Conservation (phyloP, 352 stramenopile genomes). For the Globisporangium paddicum region DNA sequence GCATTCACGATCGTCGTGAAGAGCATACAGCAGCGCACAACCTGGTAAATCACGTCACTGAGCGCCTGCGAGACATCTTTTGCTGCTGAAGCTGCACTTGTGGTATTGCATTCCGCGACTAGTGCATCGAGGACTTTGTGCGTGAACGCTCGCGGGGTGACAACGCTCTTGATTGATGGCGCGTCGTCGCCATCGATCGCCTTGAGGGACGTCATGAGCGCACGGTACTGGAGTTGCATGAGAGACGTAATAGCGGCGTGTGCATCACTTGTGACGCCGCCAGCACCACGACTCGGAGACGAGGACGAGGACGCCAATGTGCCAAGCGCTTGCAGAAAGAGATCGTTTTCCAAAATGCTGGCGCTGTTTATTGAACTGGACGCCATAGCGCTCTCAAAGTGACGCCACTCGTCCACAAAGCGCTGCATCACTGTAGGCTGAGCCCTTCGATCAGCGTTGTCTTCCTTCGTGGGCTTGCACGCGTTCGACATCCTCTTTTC, state of each 20-base stretch:
- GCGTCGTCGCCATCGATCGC: constrained; percentile 1
- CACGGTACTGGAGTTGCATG: constrained; percentile 13
- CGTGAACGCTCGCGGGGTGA: constrained; percentile 5
- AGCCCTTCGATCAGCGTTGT: neutral
- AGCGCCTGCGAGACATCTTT: neutral
- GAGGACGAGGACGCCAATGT: neutral
- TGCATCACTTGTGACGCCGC: neutral
- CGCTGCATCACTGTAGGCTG: neutral
- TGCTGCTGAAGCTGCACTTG: neutral
- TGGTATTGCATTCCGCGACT: constrained; percentile 2
- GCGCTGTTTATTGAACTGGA: neutral
- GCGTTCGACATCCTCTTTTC: neutral
- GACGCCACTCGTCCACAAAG: constrained; percentile 5
- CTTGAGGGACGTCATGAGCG: constrained; percentile 8
- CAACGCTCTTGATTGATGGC: constrained; percentile 4
- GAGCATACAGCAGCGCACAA: constrained; percentile 58
- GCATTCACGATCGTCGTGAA: constrained; percentile 53
- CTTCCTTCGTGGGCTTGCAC: neutral
- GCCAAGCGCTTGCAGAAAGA: neutral
- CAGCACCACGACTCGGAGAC: neutral
- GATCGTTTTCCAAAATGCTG: constrained; percentile 1
- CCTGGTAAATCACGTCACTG: constrained; percentile 46
- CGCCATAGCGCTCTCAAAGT: neutral
- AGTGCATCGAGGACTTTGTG: constrained; percentile 21
- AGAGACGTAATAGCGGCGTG: neutral